Base-by-base conservation (phyloP, 345 rosid genomes). In the Firmiana major region DNA sequence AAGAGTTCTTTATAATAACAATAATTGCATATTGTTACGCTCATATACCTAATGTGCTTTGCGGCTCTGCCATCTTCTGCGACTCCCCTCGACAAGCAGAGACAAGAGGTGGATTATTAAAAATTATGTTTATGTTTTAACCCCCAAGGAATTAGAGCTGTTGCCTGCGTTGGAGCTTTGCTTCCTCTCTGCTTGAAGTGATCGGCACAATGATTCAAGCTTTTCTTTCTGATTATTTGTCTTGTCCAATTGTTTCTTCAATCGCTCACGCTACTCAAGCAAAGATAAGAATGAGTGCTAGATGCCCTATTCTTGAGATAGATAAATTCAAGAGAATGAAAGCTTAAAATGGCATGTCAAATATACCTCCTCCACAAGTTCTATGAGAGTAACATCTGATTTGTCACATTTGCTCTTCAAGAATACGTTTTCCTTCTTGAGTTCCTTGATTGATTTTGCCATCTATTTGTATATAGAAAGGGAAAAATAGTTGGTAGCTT, bases 161-260 rank as follows among this genome's bases (percentile, higher is more conserved):
- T 60, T 86, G 80, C 81, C 71, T 43, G 55, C 82, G 1, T 13
- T 63, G 0, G 87, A 59, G 63, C 79, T 86, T 77, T 87, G 96
- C 79, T 87, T 93, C 85, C 98, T 86, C 83, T 95, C 97, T 8
- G 96, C 94, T 81, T 91, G 99, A 78, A 93, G 97, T n/a, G 96
- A 88, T 71, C 98, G 87, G 85, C 96, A 95, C 75, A 93, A 83
- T 9, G 94, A 91, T 83, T 95, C 99, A 45, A 91, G 93, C 85
- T 88, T 93, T 55, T 89, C 96, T 82, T 95, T 95, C 85, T 95
- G 99, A 68, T 95, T 95, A 89, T 88, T 95, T 34, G 88, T 86
- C 86, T 89, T 95, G 89, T 93, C 94, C 79, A 93, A 79, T 70
- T 83, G 90, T 82, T 90, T 89, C 91, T 91, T 95, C 87, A 84